Evolutionary conservation across 2,329 filamentous ascomycete species (phyloP).

Genomic region (Hypoxylon sp.): DNA sequence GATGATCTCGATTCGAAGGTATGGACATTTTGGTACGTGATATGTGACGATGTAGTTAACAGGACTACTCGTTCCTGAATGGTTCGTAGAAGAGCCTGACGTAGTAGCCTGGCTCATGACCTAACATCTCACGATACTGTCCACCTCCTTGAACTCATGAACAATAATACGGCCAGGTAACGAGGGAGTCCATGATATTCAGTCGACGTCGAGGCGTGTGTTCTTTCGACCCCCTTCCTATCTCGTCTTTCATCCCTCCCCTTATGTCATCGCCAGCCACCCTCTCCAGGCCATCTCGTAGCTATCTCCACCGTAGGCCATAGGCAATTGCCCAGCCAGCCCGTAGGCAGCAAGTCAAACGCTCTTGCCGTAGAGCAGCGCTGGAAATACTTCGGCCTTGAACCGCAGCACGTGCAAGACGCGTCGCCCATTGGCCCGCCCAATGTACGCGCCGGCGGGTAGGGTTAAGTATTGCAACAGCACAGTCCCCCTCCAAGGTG

Average conservation of each 20-base stretch:
- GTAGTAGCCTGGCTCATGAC: neutral
- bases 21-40: too few relatives aligned
- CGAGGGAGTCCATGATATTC: neutral
- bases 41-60: too few relatives aligned
- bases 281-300: neutral
- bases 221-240: neutral
- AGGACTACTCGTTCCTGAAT: too few relatives aligned
- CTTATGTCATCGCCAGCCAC: neutral
- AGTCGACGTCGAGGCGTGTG: neutral
- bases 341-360: neutral
- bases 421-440: too few relatives aligned
- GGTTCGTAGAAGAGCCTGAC: neutral
- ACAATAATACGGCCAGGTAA: neutral
- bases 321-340: neutral
- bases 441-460: too few relatives aligned
- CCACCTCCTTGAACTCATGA: neutral
- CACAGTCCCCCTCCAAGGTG: too few relatives aligned
- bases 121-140: neutral
- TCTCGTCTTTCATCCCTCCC: neutral
- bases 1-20: neutral
- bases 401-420: neutral
- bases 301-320: neutral
- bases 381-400: neutral
- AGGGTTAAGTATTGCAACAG: neutral
- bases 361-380: neutral